These are phyloP conservation scores for Astrothelium macrocarpum DNA, from an alignment of 495 filamentous ascomycete genomes.

Conservation along the genomic window DNA sequence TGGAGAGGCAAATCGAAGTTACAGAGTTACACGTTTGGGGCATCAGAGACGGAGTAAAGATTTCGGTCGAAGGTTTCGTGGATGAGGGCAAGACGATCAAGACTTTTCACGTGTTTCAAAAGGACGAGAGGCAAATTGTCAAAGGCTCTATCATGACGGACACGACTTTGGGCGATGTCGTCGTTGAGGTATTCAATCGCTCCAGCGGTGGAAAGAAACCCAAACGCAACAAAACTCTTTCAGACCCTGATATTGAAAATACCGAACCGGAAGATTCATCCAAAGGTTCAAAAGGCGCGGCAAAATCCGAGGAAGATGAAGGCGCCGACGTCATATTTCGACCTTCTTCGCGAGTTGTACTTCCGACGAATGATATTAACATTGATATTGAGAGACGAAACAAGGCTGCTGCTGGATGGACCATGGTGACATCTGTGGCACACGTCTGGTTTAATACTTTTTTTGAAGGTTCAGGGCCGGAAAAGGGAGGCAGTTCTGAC, in stretches of 20 bases:
- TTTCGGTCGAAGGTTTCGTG: conserved; percentile 73
- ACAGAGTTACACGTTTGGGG: conserved; percentile 87
- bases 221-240: conserved; percentile 15
- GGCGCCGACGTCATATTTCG: conserved; percentile 60
- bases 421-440: conserved; percentile 84
- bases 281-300: background rate
- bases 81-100: conserved; percentile 83
- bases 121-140: conserved; percentile 63
- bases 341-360: conserved; percentile 51
- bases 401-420: conserved; percentile 63
- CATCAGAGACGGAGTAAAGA: conserved; percentile 75
- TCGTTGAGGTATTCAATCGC: conserved; percentile 36
- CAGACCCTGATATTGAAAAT: background rate
- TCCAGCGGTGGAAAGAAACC: conserved; percentile 13
- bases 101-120: conserved; percentile 69
- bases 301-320: conserved; percentile 16
- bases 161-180: conserved; percentile 43
- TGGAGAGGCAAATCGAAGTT: conserved; percentile 76
- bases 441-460: conserved; percentile 96
- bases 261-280: background rate
- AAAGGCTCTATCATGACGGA: conserved; percentile 22
- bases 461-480: conserved; percentile 74
- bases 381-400: conserved; percentile 78
- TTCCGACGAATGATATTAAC: conserved; percentile 78
- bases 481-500: conserved; percentile 48